Base-by-base conservation (phyloP, 116 monocot genomes). In the Posidonia oceanica region DNA sequence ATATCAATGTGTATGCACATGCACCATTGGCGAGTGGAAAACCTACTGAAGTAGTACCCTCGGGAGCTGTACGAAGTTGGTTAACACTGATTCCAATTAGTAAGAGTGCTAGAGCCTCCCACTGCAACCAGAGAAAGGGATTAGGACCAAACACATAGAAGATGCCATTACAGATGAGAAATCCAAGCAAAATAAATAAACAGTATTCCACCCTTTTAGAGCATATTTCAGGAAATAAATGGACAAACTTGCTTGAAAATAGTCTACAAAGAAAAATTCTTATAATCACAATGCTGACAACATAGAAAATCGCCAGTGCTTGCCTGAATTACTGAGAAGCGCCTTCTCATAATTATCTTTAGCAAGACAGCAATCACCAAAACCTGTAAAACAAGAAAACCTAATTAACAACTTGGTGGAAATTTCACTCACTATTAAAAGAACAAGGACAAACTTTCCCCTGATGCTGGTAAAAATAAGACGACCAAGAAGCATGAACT, bases 71-170 rank as follows among this genome's bases (percentile, higher is more conserved):
- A 17, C 76, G 70, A n/a, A 94, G 83, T 55, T 94, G 94, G 77
- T 94, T 94, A 69, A 94, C 82, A 72, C 94, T 90, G 14, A 94
- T 94, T 52, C 94, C 94, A 68, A 94, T 94, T 14, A 94, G 83
- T 81, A 94, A 82, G 42, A 94, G 87, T 20, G 94, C 94, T 71
- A 94, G 86, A 73, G 94, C 94, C 66, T 94, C 94, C 94, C 94
- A 90, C 94, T 94, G 83, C 67, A 74, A 38, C 60, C 72, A 56
- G 20, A 72, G 42, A 66, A 63, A 39, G 63, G 37, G 38, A 63
- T 63, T 63, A 63, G 20, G 36, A 29, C 29, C 29, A 29, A 29
- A 29, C 29, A 29, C 12, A 12, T 48, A 10, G 48, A 12, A 48
- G 48, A 48, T 8, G 7, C 7, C 7, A 10, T 48, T 48, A 48